Base-by-base conservation (phyloP, 2,329 filamentous ascomycete genomes). In the Pseudocercospora ulei region DNA sequence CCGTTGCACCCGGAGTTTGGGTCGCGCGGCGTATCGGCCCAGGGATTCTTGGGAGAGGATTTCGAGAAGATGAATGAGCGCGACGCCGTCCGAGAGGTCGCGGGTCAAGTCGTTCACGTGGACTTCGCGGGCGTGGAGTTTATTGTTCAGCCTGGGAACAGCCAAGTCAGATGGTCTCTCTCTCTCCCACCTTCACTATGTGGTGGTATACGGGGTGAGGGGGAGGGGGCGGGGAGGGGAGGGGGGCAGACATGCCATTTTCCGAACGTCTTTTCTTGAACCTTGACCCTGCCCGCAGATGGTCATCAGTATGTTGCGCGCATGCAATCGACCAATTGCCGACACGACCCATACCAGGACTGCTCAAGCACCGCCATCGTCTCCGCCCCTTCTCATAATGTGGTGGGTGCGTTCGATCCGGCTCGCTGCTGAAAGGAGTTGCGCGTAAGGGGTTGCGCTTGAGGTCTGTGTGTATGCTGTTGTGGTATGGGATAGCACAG, bases 241-340 rank as follows among this genome's bases (percentile, higher is more conserved):
- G n/a, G n/a, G 28, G n/a, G n/a, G 8, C 5, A 8, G 44, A 58
- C 66, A 55, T 57, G 83, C 81, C 90, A 98, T 83, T 96, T 98
- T 43, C 87, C 94, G 65, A 98, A 98, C 17, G 90, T 98, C 74
- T 96, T 98, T 65, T 96, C 82, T 70, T 96, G 88, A 19, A 54
- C 51, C 42, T 54, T 53, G 26, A 49, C 30, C 48, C 50, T 49
- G 17, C 23, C 9, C 8, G 8, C 28, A 35, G 4, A 36, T 14
- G 9, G 20, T 4, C 5, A 20, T 46, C 40, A 50, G 40, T 35
- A 31, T 16, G 7, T 13, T 6, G 7, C 5, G 19, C 39, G 9
- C 16, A 3, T 5, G 7, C 6, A 7, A 3, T 17, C 5, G 9
- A 35, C 7, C 17, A 14, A 28, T 12, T 14, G 5, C 27, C 42